These are phyloP conservation scores for Neospermospora avenae DNA, from an alignment of 2,329 filamentous ascomycete species.

Conservation along the genomic window DNA sequence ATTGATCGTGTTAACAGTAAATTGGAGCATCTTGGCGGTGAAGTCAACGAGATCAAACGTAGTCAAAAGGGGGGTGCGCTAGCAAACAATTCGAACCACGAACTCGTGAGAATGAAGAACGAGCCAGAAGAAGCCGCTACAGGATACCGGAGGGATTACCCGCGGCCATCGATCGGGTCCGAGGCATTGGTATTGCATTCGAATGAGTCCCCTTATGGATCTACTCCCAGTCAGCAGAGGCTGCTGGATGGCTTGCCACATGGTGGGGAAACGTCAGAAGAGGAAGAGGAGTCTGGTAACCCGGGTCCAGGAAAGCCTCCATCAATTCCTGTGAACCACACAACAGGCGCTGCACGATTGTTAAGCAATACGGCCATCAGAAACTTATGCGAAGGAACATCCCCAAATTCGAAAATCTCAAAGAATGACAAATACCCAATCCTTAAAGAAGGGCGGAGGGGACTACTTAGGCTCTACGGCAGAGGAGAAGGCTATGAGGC, in stretches of 20 bases:
- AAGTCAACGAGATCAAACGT: neutral
- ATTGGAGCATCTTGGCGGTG: constrained; percentile 15
- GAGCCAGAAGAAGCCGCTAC: neutral
- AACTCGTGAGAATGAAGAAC: neutral
- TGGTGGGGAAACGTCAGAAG: constrained; percentile 47
- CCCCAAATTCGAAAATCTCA: constrained; percentile 46
- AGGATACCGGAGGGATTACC: neutral
- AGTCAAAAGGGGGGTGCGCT: neutral
- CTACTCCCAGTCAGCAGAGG: constrained; percentile 14
- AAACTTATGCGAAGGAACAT: constrained; percentile 48
- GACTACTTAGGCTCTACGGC: constrained; percentile 72
- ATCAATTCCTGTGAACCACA: constrained; percentile 80
- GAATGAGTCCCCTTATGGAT: constrained; percentile 24
- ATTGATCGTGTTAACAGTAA: constrained; percentile 13
- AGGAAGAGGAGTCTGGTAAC: constrained; percentile 41
- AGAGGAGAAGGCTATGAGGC: constrained; percentile 70
- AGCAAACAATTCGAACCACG: neutral
- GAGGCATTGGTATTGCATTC: constrained; percentile 14
- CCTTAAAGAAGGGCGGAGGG: constrained; percentile 68
- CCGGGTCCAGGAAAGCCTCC: constrained; percentile 57
- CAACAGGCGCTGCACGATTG: constrained; percentile 81
- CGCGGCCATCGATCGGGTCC: constrained; percentile 6
- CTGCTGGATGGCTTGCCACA: constrained; percentile 21
- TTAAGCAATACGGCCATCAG: constrained; percentile 69
- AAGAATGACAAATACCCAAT: constrained; percentile 70